Evolutionary conservation across 202 grass and related monocot genomes (phyloP).

Genomic region (Schoenoplectus triqueter): DNA sequence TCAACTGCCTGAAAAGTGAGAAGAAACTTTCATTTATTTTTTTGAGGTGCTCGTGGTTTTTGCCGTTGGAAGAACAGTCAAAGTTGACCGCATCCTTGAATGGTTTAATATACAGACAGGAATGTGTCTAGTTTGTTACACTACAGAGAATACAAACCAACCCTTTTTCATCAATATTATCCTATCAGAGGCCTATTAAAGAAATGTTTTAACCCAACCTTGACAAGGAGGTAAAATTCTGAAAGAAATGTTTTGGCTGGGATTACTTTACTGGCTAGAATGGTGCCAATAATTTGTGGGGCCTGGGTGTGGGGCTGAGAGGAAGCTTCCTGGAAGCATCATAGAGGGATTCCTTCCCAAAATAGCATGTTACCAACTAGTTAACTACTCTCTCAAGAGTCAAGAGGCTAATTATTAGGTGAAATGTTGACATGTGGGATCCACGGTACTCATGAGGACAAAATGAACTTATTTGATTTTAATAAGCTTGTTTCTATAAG

Average conservation of each 20-base stretch:
- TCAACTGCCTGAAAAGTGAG: too few relatives aligned
- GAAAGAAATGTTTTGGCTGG: background rate
- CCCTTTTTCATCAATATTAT: background rate
- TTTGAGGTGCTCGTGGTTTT: too few relatives aligned
- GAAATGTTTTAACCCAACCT: background rate
- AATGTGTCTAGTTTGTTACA: background rate
- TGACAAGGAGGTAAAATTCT: background rate
- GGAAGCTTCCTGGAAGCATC: conserved; percentile 37
- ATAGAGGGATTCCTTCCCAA: background rate
- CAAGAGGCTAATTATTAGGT: too few relatives aligned
- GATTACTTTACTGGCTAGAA: background rate
- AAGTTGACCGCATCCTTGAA: too few relatives aligned
- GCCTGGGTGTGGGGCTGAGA: background rate
- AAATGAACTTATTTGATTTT: too few relatives aligned
- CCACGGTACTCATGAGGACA: too few relatives aligned
- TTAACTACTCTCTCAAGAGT: too few relatives aligned
- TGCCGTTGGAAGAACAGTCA: too few relatives aligned
- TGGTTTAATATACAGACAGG: background rate
- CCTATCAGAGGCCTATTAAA: background rate
- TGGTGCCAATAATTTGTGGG: conserved; percentile 9
- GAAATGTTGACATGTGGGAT: too few relatives aligned
- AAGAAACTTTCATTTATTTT: too few relatives aligned
- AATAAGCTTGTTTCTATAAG: too few relatives aligned
- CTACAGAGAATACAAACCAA: background rate
- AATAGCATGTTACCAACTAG: background rate